Conservation (phyloP, 2,329 filamentous ascomycete species). For the Fusarium torulosum region DNA sequence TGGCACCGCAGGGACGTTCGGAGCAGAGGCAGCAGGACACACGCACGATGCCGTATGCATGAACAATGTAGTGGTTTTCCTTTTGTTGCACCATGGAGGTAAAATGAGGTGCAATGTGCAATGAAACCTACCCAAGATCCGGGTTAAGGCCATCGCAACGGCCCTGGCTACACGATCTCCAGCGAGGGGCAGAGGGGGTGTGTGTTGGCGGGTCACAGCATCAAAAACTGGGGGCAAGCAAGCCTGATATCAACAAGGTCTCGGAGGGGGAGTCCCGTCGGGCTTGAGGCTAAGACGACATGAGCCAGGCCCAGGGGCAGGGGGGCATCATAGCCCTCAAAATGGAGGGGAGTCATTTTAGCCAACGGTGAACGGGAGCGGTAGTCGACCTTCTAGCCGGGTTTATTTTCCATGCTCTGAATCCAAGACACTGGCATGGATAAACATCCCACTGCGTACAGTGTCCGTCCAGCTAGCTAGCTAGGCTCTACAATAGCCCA, state of each 20-base stretch:
- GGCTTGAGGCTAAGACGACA: background rate
- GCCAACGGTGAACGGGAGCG: conserved; percentile 42
- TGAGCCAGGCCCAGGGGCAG: background rate
- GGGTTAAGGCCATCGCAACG: conserved; percentile 33
- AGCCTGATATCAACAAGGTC: conserved; percentile 12
- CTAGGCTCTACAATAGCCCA: conserved; percentile 3
- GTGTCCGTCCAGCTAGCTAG: too few relatives aligned
- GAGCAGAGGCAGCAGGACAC: conserved; percentile 21
- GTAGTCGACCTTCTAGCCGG: conserved; percentile 34
- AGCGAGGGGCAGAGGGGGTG: background rate
- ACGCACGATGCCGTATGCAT: conserved; percentile 1
- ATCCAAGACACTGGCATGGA: conserved; percentile 40
- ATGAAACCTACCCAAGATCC: conserved; percentile 36
- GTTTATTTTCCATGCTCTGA: conserved; percentile 22
- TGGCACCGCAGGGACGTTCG: conserved; percentile 32
- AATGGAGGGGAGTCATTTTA: conserved; percentile 25
- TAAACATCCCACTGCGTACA: conserved; percentile 17
- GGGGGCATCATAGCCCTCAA: background rate
- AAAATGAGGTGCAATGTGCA: conserved; percentile 44
- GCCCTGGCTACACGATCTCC: conserved; percentile 6
- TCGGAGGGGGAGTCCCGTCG: conserved; percentile 5
- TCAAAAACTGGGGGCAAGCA: conserved; percentile 11
- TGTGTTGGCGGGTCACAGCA: background rate
- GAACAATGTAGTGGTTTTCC: conserved; percentile 2
- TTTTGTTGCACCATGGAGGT: conserved; percentile 27